Conservation (phyloP, 371 early-diverging fungal genomes). For the Parasitella parasitica region DNA sequence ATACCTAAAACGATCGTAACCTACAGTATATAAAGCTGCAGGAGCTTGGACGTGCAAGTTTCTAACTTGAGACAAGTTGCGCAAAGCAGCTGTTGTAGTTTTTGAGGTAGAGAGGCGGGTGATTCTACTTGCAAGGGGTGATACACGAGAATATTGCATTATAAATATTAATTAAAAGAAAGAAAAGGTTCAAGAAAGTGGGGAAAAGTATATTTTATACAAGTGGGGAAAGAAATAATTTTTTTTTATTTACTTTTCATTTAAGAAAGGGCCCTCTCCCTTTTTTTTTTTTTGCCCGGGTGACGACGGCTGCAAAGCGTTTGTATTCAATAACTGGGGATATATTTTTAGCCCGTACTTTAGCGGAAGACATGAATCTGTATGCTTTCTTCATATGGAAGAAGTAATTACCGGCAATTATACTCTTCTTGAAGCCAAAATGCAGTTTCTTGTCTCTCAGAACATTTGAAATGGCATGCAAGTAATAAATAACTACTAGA, state of each 20-base stretch:
- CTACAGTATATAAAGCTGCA: constrained; percentile 37
- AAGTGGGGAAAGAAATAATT: neutral
- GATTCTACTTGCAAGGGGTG: constrained; percentile 20
- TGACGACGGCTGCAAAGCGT: neutral
- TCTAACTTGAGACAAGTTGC: constrained; percentile 35
- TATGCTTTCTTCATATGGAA: too few relatives aligned
- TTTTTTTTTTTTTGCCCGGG: neutral
- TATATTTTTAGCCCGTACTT: neutral
- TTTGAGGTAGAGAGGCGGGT: constrained; percentile 11
- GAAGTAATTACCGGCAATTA: too few relatives aligned
- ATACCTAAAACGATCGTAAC: constrained; percentile 39
- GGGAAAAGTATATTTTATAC: neutral
- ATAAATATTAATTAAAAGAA: neutral
- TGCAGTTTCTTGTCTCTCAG: too few relatives aligned
- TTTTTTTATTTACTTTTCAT: neutral
- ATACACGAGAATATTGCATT: constrained; percentile 36
- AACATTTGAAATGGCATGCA: too few relatives aligned
- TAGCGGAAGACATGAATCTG: neutral
- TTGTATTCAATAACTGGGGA: neutral
- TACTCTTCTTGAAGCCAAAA: too few relatives aligned
- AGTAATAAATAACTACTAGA: too few relatives aligned
- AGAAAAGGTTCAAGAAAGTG: neutral
- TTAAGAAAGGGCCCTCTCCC: neutral
- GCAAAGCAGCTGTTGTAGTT: constrained; percentile 12
- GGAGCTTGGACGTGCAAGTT: constrained; percentile 46